Base-by-base conservation (phyloP, 2,329 filamentous ascomycete genomes). In the Hypomyces perniciosus region DNA sequence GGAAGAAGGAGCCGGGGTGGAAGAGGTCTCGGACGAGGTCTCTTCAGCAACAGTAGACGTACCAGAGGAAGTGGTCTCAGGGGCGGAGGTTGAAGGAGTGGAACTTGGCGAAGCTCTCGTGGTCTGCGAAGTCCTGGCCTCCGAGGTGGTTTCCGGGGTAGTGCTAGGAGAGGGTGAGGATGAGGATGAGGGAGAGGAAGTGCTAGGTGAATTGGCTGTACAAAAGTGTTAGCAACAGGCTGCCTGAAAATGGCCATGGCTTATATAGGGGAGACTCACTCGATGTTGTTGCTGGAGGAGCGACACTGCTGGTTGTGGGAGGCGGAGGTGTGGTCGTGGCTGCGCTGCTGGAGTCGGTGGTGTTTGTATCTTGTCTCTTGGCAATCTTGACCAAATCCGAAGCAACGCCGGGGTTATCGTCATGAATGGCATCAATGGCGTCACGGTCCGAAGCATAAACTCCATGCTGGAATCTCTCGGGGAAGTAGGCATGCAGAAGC, bases 381-480 rank as follows among this genome's bases (percentile, higher is more conserved):
- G 80, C 85, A 51, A 90, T 69, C 51, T 81, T 78, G 50, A 85
- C 74, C 56, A 88, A 72, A 52, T 79, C 78, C 8, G 76, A 80
- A 13, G 84, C 83, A 35, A 87, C 72, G 35, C 77, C 73, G 26
- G 81, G 77, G 61, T 88, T 77, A 56, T 78, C 76, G 40, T 73
- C 71, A 67, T 83, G 78, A 29, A 86, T 74, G 33, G 77, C 80
- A 64, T 86, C 79, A 49, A 86, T 73, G 28, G 83, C 84, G 8
- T 76, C 72, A 57, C 75, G 76, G 61, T 86, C 84, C 56, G 81
- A 80, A 56, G 79, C 75, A 65, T 84, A 87, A 50, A 88, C 76
- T 52, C 85, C 85, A 62, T 87, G 79, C 63, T 82, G 78, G 68
- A 84, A 88, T 61, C 80, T 79, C 44, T 77, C 75, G 42, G 80